Base-by-base conservation (phyloP, 2,329 filamentous ascomycete genomes). In the Botrytis paeoniae region DNA sequence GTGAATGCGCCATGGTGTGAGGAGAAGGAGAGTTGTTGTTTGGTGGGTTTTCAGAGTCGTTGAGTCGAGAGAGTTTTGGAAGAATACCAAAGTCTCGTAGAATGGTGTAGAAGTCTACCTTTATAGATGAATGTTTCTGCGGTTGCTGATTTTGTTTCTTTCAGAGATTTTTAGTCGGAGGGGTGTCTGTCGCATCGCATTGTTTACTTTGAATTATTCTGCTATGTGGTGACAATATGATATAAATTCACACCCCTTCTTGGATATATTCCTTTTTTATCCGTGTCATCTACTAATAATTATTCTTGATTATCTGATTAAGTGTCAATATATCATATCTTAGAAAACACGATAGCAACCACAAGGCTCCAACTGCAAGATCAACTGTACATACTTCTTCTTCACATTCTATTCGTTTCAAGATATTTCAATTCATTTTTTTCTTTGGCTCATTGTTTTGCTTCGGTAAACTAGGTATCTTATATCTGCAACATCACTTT, bases 1-100 rank as follows among this genome's bases (percentile, higher is more conserved):
- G 74, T 29, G 76, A 75, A 65, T 75, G 73, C 25, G 75, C 75
- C 78, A 78, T 78, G n/a, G 68, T 72, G 74, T 18, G 43, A 48
- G 39, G 32, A 22, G 20, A 9, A 25, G 12, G 9, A 32, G 51
- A 35, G 10, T 18, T 20, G n/a, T 41, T 66, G 59, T 51, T 35
- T 51, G 22, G 22, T 18, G 20, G 25, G 1, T 14, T 14, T 37
- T 51, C 5, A 37, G 43, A 22, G 22, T 48, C 9, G 39, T 70
- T n/a, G 8, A 41, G 43, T 8, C 8, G 32, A 18, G 18, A 16
- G 2, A 9, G 35, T 12, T 66, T 14, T 22, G 25, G 25, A 7
- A 20, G 9, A 68, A n/a, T 54, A 2, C 37, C 6, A 10, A 29
- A 22, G 1, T 29, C 25, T 9, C 9, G 35, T 22, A 22, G 8